A percentile compares a stretch with the other conserved stretches of the same genome.
These are phyloP conservation scores for Neonectria punicea DNA, from an alignment of 2,329 filamentous ascomycete genomes.

Conservation along the genomic window DNA sequence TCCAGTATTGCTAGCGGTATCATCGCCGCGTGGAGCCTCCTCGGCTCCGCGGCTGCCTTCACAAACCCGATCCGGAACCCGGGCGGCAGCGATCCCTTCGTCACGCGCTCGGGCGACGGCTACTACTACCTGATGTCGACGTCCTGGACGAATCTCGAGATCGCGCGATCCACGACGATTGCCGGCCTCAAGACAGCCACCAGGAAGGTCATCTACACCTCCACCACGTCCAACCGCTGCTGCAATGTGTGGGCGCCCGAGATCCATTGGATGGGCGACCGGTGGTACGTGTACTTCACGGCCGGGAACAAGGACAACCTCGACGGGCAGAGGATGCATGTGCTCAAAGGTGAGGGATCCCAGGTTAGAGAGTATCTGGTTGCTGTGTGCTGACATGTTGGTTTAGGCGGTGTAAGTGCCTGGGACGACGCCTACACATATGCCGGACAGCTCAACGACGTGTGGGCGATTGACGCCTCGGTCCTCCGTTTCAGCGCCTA, in stretches of 20 bases:
- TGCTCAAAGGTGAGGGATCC: constrained; percentile 55
- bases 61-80: constrained; percentile 61
- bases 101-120: constrained; percentile 57
- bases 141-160: constrained; percentile 63
- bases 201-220: constrained; percentile 60
- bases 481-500: constrained; percentile 57
- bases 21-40: constrained; percentile 4
- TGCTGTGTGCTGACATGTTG: background rate
- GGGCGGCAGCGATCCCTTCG: constrained; percentile 63
- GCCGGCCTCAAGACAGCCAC: constrained; percentile 62
- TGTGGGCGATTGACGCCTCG: constrained; percentile 64
- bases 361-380: background rate
- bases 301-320: constrained; percentile 57
- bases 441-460: constrained; percentile 54
- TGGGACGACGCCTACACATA: constrained; percentile 60
- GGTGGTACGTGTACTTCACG: constrained; percentile 66
- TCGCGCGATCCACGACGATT: constrained; percentile 62
- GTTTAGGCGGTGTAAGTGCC: constrained; percentile 58
- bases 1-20: constrained; percentile 9
- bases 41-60: constrained; percentile 47
- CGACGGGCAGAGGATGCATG: constrained; percentile 61
- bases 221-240: constrained; percentile 56
- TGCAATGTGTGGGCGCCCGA: constrained; percentile 69
- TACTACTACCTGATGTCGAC: constrained; percentile 67
- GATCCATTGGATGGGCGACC: constrained; percentile 57